These are phyloP conservation scores for Phalaenopsis equestris DNA, from an alignment of 106 monocot species.

Conservation along the genomic window DNA sequence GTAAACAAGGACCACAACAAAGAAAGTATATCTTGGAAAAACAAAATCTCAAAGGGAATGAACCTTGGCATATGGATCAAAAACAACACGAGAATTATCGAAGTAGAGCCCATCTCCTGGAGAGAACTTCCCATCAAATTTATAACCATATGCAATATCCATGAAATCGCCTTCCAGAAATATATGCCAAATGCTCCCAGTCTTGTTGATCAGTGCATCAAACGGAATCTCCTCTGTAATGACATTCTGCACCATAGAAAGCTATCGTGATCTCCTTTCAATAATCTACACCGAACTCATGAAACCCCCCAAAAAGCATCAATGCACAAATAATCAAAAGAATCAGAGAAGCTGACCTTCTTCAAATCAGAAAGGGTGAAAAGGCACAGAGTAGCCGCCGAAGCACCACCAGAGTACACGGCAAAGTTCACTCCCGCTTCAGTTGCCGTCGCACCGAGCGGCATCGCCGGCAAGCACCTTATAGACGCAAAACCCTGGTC, in stretches of 20 bases:
- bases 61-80: slow-evolving; percentile 98
- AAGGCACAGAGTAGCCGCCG: slow-evolving; percentile 65
- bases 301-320: neutral
- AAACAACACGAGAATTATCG: slow-evolving; percentile 50
- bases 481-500: neutral
- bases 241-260: slow-evolving; percentile 34
- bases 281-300: neutral
- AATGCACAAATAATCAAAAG: neutral
- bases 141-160: slow-evolving; percentile 77
- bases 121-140: slow-evolving; percentile 63
- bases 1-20: neutral
- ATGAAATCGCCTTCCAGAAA: slow-evolving; percentile 49
- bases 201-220: slow-evolving; percentile 61
- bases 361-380: slow-evolving; percentile 48
- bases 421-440: slow-evolving; percentile 78
- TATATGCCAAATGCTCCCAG: slow-evolving; percentile 82
- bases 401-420: slow-evolving; percentile 47
- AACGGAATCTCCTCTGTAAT: slow-evolving; percentile 55
- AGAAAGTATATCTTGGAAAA: neutral
- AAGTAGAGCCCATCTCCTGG: slow-evolving; percentile 58
- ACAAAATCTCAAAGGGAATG: neutral
- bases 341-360: slow-evolving; percentile 19
- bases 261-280: neutral
- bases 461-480: slow-evolving; percentile 48
- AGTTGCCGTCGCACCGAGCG: slow-evolving; percentile 58